Base-by-base conservation (phyloP, 176 grass and related monocot species). In the Calamus simplicifolius region DNA sequence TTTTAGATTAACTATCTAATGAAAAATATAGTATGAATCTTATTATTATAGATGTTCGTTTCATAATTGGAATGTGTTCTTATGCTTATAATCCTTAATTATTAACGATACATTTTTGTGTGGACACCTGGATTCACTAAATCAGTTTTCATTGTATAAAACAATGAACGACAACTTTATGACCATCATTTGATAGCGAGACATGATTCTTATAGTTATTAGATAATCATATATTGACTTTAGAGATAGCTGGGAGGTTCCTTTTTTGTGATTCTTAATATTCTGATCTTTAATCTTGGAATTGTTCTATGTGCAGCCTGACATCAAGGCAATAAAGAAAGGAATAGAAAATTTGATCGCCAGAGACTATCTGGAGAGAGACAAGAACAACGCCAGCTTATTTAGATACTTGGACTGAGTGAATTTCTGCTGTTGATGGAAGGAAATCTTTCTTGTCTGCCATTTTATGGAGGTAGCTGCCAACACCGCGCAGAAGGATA, bases 241-340 rank as follows among this genome's bases (percentile, higher is more conserved):
- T 4, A 31, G 5, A 1, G 29, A 31, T 31, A 4, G 52, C 52
- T 19, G 4, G 19, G 7, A 1, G 5, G 10, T 25, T 56, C 12
- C 3, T 25, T 25, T 56, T 21, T 55, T 23, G 35, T 56, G 54
- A 13, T 23, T 7, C 23, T 56, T 56, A 15, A 21, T 56, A 7
- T 21, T 12, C 12, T 25, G 54, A 12, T 56, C 18, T 3, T 7
- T 56, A 18, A 56, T 21, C 12, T 56, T 25, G 7, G 18, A 56
- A 5, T 21, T 56, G 23, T 14, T 18, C 23, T 18, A 56, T 60
- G 28, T 80, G 54, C 77, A 93, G 88, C 88, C 88, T 6, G 88
- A 93, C 74, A 81, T 93, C 77, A 87, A 87, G 71, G 83, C 80
- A 27, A 93, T 93, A n/a, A 87, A 93, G 83, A 93, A 87, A 73